Base-by-base conservation (phyloP, 2,329 filamentous ascomycete genomes). In the Boeremia exigua region DNA sequence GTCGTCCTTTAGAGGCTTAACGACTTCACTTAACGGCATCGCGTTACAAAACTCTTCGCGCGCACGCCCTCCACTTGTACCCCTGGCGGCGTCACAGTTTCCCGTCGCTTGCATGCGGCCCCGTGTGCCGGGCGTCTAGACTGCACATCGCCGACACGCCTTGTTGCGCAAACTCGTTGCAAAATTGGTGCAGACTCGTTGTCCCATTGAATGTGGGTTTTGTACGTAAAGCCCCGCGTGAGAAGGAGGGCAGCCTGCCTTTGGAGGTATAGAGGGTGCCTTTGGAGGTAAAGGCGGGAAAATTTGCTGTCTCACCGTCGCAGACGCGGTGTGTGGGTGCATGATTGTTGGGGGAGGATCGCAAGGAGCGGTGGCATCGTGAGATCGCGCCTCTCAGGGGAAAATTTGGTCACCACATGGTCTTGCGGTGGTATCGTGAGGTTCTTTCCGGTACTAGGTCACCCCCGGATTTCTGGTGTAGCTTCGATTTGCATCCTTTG, bases 1-100 rank as follows among this genome's bases (percentile, higher is more conserved):
- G 25, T 15, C 25, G 46, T 50, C 53, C 53, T 42, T 40, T 56
- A 56, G 43, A 56, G 54, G 54, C 33, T 56, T 51, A 56, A 56
- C 17, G 54, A 51, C 54, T 56, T 48, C 54, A 57, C 54, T 52
- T 57, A 57, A 57, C 54, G 54, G 54, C 39, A 57, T 52, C 54
- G 54, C 54, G 54, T 48, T 57, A 48, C 43, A 57, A 57, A 57
- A 44, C n/a, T 57, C 48, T 57, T 23, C 28, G 23, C 30, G 9
- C 27, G 30, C 53, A 56, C 53, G 53, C 53, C 19, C 53, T 32
- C 38, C 10, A 14, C 23, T 15, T 19, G 29, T 29, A 10, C 34
- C 5, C 33, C 40, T 36, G 40, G 40, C 19, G 17, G 1, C 30
- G 52, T 55, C 38, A n/a, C 52, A 56, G 53, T 56, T 56, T 56